Conservation (phyloP, 2,329 filamentous ascomycete species). For the Aspergillus latus region DNA sequence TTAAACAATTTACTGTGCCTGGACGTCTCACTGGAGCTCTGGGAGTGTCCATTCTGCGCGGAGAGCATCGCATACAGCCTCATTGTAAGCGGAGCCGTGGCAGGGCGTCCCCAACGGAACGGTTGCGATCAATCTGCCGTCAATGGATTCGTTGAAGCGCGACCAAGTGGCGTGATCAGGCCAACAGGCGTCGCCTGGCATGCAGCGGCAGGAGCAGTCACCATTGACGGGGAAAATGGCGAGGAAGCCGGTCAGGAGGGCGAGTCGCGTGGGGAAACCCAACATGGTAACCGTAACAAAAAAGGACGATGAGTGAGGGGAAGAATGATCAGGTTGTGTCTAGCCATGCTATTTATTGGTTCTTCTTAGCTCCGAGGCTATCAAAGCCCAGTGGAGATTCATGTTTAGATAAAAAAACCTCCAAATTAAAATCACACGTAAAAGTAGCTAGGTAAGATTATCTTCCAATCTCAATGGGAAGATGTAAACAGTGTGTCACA, state of each 20-base stretch:
- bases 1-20: neutral
- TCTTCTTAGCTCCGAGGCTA: no score
- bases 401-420: no score
- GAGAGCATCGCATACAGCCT: slow-evolving; percentile 43
- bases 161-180: slow-evolving; percentile 50
- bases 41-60: slow-evolving; percentile 48
- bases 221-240: neutral
- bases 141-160: slow-evolving; percentile 53
- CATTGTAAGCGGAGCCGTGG: slow-evolving; percentile 51
- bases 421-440: no score
- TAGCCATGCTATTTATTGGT: no score
- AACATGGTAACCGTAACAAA: slow-evolving; percentile 3
- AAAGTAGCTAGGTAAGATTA: no score
- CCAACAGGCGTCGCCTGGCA: slow-evolving; percentile 58
- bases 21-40: slow-evolving; percentile 44
- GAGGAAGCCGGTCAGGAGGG: slow-evolving; percentile 1
- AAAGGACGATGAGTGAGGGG: neutral
- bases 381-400: no score
- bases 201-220: slow-evolving; percentile 44
- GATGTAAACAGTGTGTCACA: no score
- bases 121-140: slow-evolving; percentile 53
- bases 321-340: no score
- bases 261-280: neutral
- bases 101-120: slow-evolving; percentile 55
- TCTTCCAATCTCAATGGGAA: no score